phyloP scores from a whole-genome alignment of 2,329 filamentous ascomycete genomes.

The Parasarocladium wereldwijsianum region DNA sequence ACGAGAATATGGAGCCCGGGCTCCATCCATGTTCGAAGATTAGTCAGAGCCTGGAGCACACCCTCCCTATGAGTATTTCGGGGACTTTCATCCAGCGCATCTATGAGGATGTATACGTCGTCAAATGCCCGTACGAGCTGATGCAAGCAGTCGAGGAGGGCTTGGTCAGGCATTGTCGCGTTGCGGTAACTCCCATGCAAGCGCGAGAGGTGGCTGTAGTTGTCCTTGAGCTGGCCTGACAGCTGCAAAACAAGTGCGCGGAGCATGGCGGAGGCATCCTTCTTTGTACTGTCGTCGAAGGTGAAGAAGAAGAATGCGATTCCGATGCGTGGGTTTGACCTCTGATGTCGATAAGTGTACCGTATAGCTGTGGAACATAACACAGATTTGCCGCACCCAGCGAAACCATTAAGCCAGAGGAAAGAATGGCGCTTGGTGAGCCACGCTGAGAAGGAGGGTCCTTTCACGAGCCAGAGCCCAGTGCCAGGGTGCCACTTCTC shows the following conservation, averaged over 20 bases:
- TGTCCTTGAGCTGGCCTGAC: conserved; percentile 11
- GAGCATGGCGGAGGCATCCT: conserved; percentile 15
- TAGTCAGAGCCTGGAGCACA: conserved; percentile 12
- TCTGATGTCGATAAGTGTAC: conserved; percentile 9
- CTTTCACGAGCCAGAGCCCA: conserved; percentile 18
- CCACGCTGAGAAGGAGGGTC: conserved; percentile 14
- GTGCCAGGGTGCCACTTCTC: conserved; percentile 17
- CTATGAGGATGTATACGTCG: conserved; percentile 19
- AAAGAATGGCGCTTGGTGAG: conserved; percentile 14
- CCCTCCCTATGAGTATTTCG: conserved; percentile 10
- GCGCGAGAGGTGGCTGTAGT: conserved; percentile 7
- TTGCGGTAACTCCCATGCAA: conserved; percentile 8
- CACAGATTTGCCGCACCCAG: conserved; percentile 25
- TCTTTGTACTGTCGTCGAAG: conserved; percentile 20
- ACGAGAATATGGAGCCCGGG: conserved; percentile 14
- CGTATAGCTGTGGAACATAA: conserved; percentile 21
- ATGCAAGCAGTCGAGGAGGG: conserved; percentile 10
- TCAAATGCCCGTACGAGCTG: conserved; percentile 13
- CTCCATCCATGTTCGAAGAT: conserved; percentile 11
- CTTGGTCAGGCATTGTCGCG: conserved; percentile 9
- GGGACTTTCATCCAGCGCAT: conserved; percentile 23
- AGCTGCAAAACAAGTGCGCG: conserved; percentile 19
- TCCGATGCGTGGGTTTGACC: conserved; percentile 10
- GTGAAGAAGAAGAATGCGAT: conserved; percentile 25
- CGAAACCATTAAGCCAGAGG: conserved; percentile 23